Evolutionary conservation across 202 grass and related monocot genomes (phyloP), one percentile per base, ranked within the genome.

Genomic region (Carex sylvatica): DNA sequence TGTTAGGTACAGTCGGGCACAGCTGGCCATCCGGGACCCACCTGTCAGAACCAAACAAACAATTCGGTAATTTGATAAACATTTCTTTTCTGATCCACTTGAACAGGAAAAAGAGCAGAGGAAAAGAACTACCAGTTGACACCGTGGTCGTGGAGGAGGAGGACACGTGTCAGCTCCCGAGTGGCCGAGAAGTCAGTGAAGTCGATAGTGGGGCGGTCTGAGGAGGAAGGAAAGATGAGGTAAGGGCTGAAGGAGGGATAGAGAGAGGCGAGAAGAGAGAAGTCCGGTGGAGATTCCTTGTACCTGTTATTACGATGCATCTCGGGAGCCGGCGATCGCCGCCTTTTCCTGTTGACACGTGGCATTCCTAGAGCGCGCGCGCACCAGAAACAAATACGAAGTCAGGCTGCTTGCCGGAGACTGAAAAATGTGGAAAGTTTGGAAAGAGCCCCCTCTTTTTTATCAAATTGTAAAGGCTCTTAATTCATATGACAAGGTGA

Each of bases 11-110:
- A 70, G 92, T 95, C 71, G 91, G 96, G 58, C 92, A 95, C 42
- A 99, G 88, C 33, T 95, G 89, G 55, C 89, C 88, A 84, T 95
- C 89, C 38, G 96, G 93, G 82, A 99, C 93, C 96, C 96, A 99
- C 96, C 96, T 93, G 82, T 79, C 66, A 87, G 79, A 23, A 83
- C 10, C 42, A 85, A 38, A 33, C 0, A 84, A 24, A 88, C 16
- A 80, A 64, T 54, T 46, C 10, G 1, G n/a, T 10, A 44, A 71
- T 46, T 47, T 5, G 1, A 61, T 5, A 40, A 22, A 40, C 4
- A 35, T 56, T 61, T 18, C 7, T 66, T 31, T 47, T 46, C 8
- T 52, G 13, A 44, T 63, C 3, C 18, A 54, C 31, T 82, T 9
- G 83, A 47, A 12, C 13, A 30, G 64, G 53, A 54, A 9, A 31